Evolutionary conservation across 768 basidiomycete species (phyloP).

Genomic region (Naganishia randhawae): DNA sequence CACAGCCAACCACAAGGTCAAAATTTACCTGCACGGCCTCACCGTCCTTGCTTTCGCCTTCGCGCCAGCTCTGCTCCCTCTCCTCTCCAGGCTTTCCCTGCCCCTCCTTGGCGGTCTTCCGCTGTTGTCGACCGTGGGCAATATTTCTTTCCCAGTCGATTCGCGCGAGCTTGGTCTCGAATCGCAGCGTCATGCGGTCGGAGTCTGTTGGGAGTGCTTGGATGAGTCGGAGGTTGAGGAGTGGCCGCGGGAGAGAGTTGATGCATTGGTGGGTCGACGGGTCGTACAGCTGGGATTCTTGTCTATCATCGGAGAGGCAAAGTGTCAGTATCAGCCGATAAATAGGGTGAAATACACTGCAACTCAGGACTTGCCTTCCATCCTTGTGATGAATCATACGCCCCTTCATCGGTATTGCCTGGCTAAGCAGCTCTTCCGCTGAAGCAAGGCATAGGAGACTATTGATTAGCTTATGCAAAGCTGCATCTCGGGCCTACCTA

Average conservation of each 20-base stretch:
- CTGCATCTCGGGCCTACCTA: not conserved
- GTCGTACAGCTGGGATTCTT: constrained; percentile 74
- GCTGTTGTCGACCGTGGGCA: constrained; percentile 35
- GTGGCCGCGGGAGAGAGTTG: constrained; percentile 83
- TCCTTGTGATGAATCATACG: constrained; percentile 84
- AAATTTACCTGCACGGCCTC: constrained; percentile 34
- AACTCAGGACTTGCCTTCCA: constrained; percentile 53
- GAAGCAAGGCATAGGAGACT: constrained; percentile 32
- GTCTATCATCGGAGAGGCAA: constrained; percentile 47
- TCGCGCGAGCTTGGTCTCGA: constrained; percentile 73
- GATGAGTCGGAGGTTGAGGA: constrained; percentile 81
- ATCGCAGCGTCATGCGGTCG: constrained; percentile 61
- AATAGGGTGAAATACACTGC: not conserved
- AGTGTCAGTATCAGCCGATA: not conserved
- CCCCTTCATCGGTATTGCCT: constrained; percentile 88
- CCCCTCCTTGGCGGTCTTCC: too few relatives aligned
- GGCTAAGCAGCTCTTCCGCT: constrained; percentile 67
- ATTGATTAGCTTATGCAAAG: too few relatives aligned
- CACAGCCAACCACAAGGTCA: constrained; percentile 67
- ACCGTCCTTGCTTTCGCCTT: constrained; percentile 23
- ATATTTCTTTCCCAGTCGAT: constrained; percentile 63
- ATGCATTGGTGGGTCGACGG: constrained; percentile 77
- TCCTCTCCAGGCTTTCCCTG: constrained; percentile 37
- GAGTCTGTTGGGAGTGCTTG: constrained; percentile 64
- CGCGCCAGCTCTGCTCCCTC: constrained; percentile 35